Percentiles rank a stretch among this genome's conserved stretches.
These are phyloP conservation scores for Mycogone perniciosa DNA, from an alignment of 2,329 filamentous ascomycete genomes.

Conservation along the genomic window DNA sequence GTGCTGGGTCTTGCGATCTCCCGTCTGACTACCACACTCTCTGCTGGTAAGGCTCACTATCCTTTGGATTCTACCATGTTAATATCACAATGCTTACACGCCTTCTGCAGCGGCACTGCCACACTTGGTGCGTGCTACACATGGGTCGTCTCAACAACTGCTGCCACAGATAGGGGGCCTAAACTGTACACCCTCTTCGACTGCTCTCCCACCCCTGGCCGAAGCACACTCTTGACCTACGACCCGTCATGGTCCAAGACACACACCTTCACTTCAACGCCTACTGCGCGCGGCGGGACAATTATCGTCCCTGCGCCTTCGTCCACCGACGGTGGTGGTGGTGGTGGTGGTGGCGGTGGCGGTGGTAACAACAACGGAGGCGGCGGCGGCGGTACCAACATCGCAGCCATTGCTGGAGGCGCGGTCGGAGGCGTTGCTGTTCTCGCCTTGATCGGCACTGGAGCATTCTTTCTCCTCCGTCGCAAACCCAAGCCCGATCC, in stretches of 20 bases:
- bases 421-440: conserved; percentile 39
- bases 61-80: neutral
- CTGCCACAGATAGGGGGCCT: conserved; percentile 5
- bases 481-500: conserved; percentile 24
- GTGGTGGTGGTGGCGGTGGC: conserved; percentile 23
- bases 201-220: conserved; percentile 21
- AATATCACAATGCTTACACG: neutral
- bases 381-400: conserved; percentile 28
- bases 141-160: conserved; percentile 22
- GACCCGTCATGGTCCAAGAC: conserved; percentile 22
- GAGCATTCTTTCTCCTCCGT: conserved; percentile 35
- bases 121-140: conserved; percentile 21
- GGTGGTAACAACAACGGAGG: conserved; percentile 27
- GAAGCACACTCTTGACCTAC: conserved; percentile 24
- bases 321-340: conserved; percentile 27
- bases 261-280: conserved; percentile 11
- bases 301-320: conserved; percentile 11
- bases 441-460: conserved; percentile 34
- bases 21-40: conserved; percentile 27
- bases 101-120: conserved; percentile 9
- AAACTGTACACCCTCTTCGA: conserved; percentile 21
- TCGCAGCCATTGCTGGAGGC: conserved; percentile 42
- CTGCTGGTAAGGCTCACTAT: conserved; percentile 26
- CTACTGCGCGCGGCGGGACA: neutral
- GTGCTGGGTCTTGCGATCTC: conserved; percentile 20